Evolutionary conservation across 1,284 basidiomycete species (phyloP).

Genomic region (Gomphus sp.): DNA sequence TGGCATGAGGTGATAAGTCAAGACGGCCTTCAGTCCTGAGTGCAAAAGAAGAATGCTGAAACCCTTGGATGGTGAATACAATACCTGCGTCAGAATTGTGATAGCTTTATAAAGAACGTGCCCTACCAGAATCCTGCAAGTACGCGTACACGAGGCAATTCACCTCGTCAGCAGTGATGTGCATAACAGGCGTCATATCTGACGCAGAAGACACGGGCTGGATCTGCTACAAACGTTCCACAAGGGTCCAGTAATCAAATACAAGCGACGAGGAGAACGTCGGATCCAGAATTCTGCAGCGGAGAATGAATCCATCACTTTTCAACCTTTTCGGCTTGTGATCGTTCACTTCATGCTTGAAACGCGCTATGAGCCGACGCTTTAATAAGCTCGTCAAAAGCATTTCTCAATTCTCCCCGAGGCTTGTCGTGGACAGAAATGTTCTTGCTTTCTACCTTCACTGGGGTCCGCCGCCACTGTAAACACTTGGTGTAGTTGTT

Average conservation of each 20-base stretch:
- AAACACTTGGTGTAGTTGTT: too few species aligned
- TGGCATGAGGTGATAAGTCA: slow-evolving; percentile 48
- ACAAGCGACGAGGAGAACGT: background rate
- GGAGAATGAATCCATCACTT: background rate
- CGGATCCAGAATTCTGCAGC: background rate
- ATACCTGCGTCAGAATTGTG: background rate
- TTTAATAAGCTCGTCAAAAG: too few species aligned
- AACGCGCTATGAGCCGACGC: background rate
- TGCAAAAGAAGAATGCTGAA: slow-evolving; percentile 70
- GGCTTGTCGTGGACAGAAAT: too few species aligned
- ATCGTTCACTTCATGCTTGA: background rate
- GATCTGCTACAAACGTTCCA: background rate
- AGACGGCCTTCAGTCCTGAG: slow-evolving; percentile 62
- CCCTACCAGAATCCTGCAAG: slow-evolving; percentile 66
- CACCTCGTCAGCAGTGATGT: slow-evolving; percentile 71
- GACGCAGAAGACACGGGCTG: background rate
- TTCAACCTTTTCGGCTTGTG: background rate
- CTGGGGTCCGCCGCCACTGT: too few species aligned
- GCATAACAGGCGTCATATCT: slow-evolving; percentile 14
- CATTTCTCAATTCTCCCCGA: too few species aligned
- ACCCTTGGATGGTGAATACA: slow-evolving; percentile 35
- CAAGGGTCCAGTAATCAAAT: background rate
- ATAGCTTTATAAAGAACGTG: background rate
- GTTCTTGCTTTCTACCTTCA: too few species aligned
- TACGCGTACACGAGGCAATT: slow-evolving; percentile 80